Evolutionary conservation across 2,329 filamentous ascomycete genomes (phyloP), one percentile per base, ranked within the genome.

Genomic region (Esteya vermicola): DNA sequence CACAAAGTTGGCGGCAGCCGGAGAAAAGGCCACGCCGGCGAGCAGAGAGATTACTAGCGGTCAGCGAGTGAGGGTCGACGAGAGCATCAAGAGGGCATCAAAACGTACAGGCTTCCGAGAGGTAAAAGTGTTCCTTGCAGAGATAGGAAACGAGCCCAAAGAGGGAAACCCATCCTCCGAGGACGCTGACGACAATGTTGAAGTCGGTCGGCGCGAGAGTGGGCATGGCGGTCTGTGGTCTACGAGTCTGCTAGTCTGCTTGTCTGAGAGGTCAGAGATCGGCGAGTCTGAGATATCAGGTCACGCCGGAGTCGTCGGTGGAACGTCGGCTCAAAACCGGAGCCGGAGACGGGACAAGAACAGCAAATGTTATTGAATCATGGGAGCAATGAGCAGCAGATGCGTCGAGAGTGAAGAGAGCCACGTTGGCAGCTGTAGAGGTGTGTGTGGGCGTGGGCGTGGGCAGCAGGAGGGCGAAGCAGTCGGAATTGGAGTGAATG

Each of bases 121-220:
- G 70, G 56, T 94, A 94, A 54, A 84, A 89, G 43, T 77, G 81
- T 61, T 94, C 88, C 55, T 95, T 94, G 54, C 84, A 70, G 16
- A 94, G 70, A 54, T 86, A 93, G 1, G 85, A 94, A 0, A 95
- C 85, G 33, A 95, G 63, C 4, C 85, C 86, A 53, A 93, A 95
- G n/a, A 93, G 50, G 0, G 84, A 85, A 45, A 95, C 78, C 62
- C 93, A 95, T 2, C 84, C 88, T 13, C 88, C 88, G 12, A 93
- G 60, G 8, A 84, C 72, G 39, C 82, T 79, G 54, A 84, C 77
- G 40, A 86, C 73, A 47, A 91, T 81, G 59, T 93, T 93, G 67
- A 93, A 93, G 56, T 86, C 81, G 47, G 71, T 77, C 26, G 57
- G 34, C 6, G 54, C 57, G 23, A 61, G 44, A 20, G 57, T 57